Base-by-base conservation (phyloP, 2,329 filamentous ascomycete species). In the Monilinia fructigena region DNA sequence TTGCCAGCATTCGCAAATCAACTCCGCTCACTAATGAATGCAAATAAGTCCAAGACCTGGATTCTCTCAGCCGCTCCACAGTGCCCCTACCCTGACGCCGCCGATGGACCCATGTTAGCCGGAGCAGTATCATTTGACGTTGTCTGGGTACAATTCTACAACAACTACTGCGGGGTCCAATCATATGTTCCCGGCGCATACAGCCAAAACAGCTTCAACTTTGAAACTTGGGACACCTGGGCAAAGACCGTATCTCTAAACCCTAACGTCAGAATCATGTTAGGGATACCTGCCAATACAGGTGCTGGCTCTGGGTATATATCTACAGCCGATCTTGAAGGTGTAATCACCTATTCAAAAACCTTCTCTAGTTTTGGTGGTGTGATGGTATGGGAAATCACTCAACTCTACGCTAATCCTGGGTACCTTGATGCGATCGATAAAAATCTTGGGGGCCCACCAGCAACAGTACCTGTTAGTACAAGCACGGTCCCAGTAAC, bases 311-410 rank as follows among this genome's bases (percentile, higher is more conserved):
- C 78, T 4, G 87, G 87, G 2, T 90, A 89, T 74, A 73, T 82
- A 16, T 72, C 77, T 10, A 80, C 81, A 2, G 70, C 72, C n/a
- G 75, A 79, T 28, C 78, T 90, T 50, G 76, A 74, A 26, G 73
- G 78, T 6, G 79, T 87, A 42, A 81, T 90, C 68, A 66, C 79
- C 45, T 88, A 85, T 72, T 80, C 78, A 55, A 82, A 82, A 76
- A 74, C 77, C 52, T 89, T 83, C 72, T 75, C 78, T 4, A 88
- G 82, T 75, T 89, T 90, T 72, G 87, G 86, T 10, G 88, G 88
- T 40, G 81, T 87, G 38, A 89, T 90, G 87, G 80, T 89, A 78
- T 90, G 87, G 88, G 88, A 90, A 75, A 84, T 84, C 77, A 84
- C 80, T 40, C 86, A 88, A 78, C 80, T 84, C 2, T 86, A 82